Evolutionary conservation across 768 basidiomycete genomes (phyloP), one percentile per base, ranked within the genome.

Genomic region (Auriscalpium orientale): DNA sequence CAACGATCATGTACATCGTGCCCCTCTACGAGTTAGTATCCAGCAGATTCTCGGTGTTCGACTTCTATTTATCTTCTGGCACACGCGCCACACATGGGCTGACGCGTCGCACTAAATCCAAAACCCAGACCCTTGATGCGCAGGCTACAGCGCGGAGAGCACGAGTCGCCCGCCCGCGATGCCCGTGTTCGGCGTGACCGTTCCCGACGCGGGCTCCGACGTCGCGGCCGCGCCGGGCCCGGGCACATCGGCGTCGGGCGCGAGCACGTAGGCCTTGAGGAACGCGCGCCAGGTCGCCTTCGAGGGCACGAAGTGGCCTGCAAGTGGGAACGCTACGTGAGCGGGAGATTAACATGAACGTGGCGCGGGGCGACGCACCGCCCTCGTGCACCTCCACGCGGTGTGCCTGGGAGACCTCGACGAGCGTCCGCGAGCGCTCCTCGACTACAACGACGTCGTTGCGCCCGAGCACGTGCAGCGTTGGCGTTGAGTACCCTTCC

Each of bases 291-390:
- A 94, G 45, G 72, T 77, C 1, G 79, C 81, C 62, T 86, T 89
- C 10, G 83, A 85, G 1, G 91, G 91, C 4, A 93, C 83, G 61
- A 91, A 90, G 68, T 94, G 91, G 8, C 89, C 90, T 91, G 61
- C 6, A 13, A 52, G 33, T 44, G 34, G 22, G 21, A 49, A 38
- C 46, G 13, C 9, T 15, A 34, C 16, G 16, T 46, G 48, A 52
- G n/a, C 43, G 48, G 45, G 40, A 50, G 16, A 21, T 10, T 49
- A 45, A 33, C 13, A 15, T 43, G 35, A 28, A 34, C 8, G 28
- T 15, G 38, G 53, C 18, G 16, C 10, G 43, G n/a, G 37, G 28
- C 44, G 21, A n/a, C 84, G 34, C 55, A 91, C 91, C 91, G 53
- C 91, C 91, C 22, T 83, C 81, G 56, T 94, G 91, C 60, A 77